Evolutionary conservation across 1,139 yeast genomes (phyloP), one percentile per base, ranked within the genome.

Genomic region (Pneumocystis sp.): DNA sequence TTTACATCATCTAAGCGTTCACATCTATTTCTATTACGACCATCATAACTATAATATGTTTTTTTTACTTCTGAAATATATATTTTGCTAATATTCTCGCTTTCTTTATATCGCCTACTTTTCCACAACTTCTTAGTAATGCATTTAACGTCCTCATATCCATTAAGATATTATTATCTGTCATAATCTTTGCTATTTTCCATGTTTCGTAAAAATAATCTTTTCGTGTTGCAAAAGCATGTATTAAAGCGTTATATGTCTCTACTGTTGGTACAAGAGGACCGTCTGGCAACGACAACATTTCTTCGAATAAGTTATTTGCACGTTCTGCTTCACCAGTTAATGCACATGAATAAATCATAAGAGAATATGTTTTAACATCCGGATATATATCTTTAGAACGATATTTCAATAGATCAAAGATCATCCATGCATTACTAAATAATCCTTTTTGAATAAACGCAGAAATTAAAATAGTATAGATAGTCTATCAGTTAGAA

Each of bases 191-290:
- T 12, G 66, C 67, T 29, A 66, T 62, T 10, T 42, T 61, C 67
- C 67, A 66, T 12, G 66, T 63, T 34, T 66, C 65, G 7, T 65
- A 44, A 50, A 64, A 66, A 62, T 66, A 66, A 45, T 66, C 67
- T 21, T 59, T 65, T 12, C 67, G 65, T 21, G 61, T 17, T 2
- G 65, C 61, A 59, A 61, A 66, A 31, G 64, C 67, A 60, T 64
- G 66, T n/a, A 66, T 63, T 21, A 66, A 31, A 25, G 67, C 63
- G 37, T 64, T 64, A 61, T 62, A 66, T 15, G 67, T 66, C 35
- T 60, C 64, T 34, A 61, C 29, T 5, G 66, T 62, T 21, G 67
- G 67, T 25, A 59, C 57, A 34, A 66, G 63, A 19, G 64, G 62
- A 5, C 34, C 45, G 2, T 39, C 44, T 10, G 61, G 19, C 6